Evolutionary conservation across 495 filamentous ascomycete genomes (phyloP), one percentile per base, ranked within the genome.

Genomic region (Rhizodiscina lignyota): DNA sequence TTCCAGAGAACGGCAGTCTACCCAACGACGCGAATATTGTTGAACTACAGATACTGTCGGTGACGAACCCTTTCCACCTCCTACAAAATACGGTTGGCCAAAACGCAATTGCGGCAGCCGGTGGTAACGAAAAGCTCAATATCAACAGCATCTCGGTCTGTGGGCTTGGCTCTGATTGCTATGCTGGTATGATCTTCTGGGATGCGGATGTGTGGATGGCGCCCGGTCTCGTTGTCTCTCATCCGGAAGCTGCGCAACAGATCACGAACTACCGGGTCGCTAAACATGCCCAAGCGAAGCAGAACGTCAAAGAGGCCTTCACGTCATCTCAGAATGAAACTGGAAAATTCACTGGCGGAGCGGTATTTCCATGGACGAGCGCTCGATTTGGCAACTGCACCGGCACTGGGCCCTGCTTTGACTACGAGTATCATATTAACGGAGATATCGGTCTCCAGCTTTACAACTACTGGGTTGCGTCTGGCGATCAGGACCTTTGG

Each of bases 131-230:
- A 3, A 26, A 32, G 23, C 52, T 77, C 10, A 64, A 68, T 35
- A 48, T 55, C 3, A 56, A 73, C 51, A 76, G 73, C 36, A 72
- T 77, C 30, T 55, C 64, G 4, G 73, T 77, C 29, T 68, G 68
- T 39, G 73, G 73, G 1, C 49, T 78, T 28, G 68, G 65, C 1
- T 73, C 70, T 4, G 70, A 74, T 34, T 72, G 67, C 4, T 78
- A 78, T 39, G 73, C 56, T 20, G 73, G 73, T 1, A 53, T 66
- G 19, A 56, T 76, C 21, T 76, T 77, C 47, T 77, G 72, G 72
- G 73, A 78, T 51, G 70, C 72, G 11, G 73, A 68, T 26, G 42
- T 59, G 10, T 78, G 73, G 71, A 77, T 77, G 73, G 68, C 74
- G 16, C 73, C 73, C 16, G 70, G 72, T 5, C 55, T 78, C 18